A percentile compares a stretch with the other conserved stretches of the same genome.
Conservation (phyloP, 179 eudicot species). For the Spinacia oleracea region DNA sequence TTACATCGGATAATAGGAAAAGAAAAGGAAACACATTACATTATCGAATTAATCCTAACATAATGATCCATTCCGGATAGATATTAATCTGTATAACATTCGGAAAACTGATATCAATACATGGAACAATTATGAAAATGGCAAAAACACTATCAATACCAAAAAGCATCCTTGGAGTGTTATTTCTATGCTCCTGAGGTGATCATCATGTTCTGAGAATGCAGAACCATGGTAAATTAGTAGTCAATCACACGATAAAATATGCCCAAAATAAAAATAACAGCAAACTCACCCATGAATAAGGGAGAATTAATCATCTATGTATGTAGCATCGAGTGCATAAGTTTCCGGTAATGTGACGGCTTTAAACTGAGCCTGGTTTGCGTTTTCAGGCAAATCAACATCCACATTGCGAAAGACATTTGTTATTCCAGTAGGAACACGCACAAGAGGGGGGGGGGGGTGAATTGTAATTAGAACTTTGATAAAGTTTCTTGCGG, state of each 20-base stretch:
- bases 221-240: not conserved
- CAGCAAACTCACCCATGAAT: constrained; percentile 39
- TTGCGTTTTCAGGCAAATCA: constrained; percentile 76
- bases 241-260: not conserved
- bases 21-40: constrained; percentile 39
- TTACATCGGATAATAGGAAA: too few relatives aligned
- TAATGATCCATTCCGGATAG: constrained; percentile 51
- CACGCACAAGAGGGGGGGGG: too few relatives aligned
- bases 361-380: constrained; percentile 67
- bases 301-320: constrained; percentile 35
- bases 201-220: constrained; percentile 54
- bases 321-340: constrained; percentile 61
- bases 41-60: constrained; percentile 59
- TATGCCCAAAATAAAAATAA: not conserved
- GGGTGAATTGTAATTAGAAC: too few relatives aligned
- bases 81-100: constrained; percentile 50
- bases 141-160: not conserved
- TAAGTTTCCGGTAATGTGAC: constrained; percentile 82
- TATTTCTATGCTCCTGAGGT: constrained; percentile 58
- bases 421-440: too few relatives aligned
- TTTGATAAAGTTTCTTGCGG: too few relatives aligned
- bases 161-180: constrained; percentile 55
- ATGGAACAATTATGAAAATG: not conserved
- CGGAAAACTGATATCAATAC: constrained; percentile 10
- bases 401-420: constrained; percentile 52